Evolutionary conservation across 2,329 filamentous ascomycete genomes (phyloP).

Genomic region (Hypomyces perniciosus): DNA sequence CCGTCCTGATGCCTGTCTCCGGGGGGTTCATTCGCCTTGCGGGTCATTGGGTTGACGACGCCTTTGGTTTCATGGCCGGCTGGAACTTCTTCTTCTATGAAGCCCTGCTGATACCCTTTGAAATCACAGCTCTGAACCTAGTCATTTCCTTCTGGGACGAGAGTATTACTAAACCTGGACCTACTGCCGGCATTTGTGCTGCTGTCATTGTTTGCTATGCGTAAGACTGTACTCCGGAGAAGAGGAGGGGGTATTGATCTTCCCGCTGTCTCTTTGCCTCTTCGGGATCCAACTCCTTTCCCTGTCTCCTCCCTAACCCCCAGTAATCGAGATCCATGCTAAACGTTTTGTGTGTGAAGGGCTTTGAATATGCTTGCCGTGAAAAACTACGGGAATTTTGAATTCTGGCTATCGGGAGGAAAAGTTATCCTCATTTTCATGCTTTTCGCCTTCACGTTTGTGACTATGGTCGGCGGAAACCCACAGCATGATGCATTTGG

Average conservation of each 20-base stretch:
- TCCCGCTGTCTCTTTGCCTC: not conserved
- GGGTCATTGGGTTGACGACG: conserved; percentile 61
- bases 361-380: conserved; percentile 60
- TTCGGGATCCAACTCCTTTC: not conserved
- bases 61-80: conserved; percentile 49
- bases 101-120: conserved; percentile 38
- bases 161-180: conserved; percentile 53
- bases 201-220: conserved; percentile 50
- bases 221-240: conserved; percentile 33
- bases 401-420: conserved; percentile 61
- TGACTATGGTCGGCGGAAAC: conserved; percentile 74
- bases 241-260: not conserved
- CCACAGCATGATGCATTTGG: conserved; percentile 62
- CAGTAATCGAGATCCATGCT: conserved; percentile 20
- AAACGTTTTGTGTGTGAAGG: conserved; percentile 28
- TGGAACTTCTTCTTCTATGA: conserved; percentile 43
- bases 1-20: conserved; percentile 53
- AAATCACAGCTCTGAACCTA: conserved; percentile 37
- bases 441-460: conserved; percentile 68
- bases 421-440: conserved; percentile 63
- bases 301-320: not conserved
- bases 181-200: conserved; percentile 57
- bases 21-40: conserved; percentile 60
- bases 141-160: conserved; percentile 36
- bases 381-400: conserved; percentile 62